phyloP scores from a whole-genome alignment of 2,329 filamentous ascomycete genomes.

The Pezicula radicicola region DNA sequence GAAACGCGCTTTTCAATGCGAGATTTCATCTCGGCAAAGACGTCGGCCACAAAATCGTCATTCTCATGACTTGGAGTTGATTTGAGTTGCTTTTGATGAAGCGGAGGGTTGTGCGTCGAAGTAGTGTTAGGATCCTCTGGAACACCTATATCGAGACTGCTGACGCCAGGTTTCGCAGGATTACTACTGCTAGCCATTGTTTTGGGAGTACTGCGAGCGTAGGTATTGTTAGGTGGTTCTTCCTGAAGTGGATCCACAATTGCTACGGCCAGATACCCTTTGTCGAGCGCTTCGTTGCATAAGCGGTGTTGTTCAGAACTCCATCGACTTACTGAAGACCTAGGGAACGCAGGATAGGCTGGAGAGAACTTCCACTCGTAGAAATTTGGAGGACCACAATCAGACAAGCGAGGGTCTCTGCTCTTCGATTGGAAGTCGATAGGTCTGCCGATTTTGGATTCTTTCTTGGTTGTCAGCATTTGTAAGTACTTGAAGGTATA shows the following conservation, averaged over 20 bases:
- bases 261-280: slow-evolving; percentile 1
- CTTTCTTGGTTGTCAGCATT: not conserved
- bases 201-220: too few relatives aligned
- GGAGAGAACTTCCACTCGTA: slow-evolving; percentile 6
- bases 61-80: too few relatives aligned
- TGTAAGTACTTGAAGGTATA: not conserved
- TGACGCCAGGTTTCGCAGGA: too few relatives aligned
- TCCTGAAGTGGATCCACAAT: not conserved
- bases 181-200: too few relatives aligned
- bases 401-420: slow-evolving; percentile 4
- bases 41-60: too few relatives aligned
- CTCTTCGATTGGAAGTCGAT: not conserved
- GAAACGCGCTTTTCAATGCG: too few relatives aligned
- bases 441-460: slow-evolving; percentile 3
- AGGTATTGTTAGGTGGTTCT: not conserved
- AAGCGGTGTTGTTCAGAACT: not conserved
- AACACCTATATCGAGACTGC: too few relatives aligned
- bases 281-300: slow-evolving; percentile 4
- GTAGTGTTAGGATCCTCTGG: too few relatives aligned
- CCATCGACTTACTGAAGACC: slow-evolving; percentile 3
- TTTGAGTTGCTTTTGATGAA: too few relatives aligned
- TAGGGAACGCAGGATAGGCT: slow-evolving; percentile 2
- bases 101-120: too few relatives aligned
- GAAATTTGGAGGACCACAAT: slow-evolving; percentile 1
- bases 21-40: too few relatives aligned